Conservation (phyloP, 768 basidiomycete species). For the Xerocomellus amylosporus region DNA sequence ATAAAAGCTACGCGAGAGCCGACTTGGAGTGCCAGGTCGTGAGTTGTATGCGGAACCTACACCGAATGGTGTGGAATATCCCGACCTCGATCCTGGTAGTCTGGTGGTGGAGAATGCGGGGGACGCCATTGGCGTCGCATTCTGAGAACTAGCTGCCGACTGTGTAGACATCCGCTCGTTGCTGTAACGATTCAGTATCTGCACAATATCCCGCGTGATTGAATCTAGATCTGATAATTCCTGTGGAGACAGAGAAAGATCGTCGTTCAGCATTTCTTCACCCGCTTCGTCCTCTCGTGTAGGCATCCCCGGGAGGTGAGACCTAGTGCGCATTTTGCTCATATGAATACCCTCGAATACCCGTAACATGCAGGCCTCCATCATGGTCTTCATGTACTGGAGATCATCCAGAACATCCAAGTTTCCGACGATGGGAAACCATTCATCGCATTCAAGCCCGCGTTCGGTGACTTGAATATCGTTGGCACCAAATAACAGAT, state of each 20-base stretch:
- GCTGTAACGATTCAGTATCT: constrained; percentile 67
- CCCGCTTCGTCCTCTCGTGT: constrained; percentile 52
- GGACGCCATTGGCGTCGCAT: constrained; percentile 62
- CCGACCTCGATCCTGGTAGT: constrained; percentile 48
- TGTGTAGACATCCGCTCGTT: constrained; percentile 58
- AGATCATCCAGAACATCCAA: constrained; percentile 75
- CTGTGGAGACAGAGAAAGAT: constrained; percentile 55
- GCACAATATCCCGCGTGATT: constrained; percentile 71
- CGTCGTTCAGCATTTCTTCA: constrained; percentile 44
- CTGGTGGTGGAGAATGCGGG: constrained; percentile 41
- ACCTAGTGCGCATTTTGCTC: constrained; percentile 31
- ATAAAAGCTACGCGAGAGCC: constrained; percentile 41
- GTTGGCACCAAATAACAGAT: constrained; percentile 88
- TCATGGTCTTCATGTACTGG: constrained; percentile 71
- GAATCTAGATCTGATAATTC: constrained; percentile 76
- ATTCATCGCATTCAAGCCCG: constrained; percentile 84
- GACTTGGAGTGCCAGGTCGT: constrained; percentile 64
- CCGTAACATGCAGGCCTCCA: constrained; percentile 83
- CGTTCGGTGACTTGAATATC: constrained; percentile 64
- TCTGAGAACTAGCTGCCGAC: constrained; percentile 61
- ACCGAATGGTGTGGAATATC: constrained; percentile 55
- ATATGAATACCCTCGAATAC: constrained; percentile 82
- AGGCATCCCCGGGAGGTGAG: constrained; percentile 35
- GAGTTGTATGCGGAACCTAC: constrained; percentile 48
- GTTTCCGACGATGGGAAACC: constrained; percentile 82